Base-by-base conservation (phyloP, 352 stramenopile species). In the Salisapilia sapeloensis region DNA sequence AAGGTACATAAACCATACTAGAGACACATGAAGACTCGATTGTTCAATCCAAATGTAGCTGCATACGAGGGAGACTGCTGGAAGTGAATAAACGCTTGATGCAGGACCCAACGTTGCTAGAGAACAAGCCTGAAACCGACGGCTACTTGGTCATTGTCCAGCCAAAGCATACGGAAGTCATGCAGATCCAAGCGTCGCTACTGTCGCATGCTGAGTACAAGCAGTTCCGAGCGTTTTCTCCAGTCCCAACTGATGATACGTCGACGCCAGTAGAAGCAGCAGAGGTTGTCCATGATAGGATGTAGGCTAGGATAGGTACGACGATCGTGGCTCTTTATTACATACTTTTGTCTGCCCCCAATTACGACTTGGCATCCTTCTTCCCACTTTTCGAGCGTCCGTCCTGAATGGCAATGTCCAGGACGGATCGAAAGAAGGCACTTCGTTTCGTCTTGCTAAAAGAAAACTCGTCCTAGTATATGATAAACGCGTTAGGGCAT, bases 401-500 rank as follows among this genome's bases (percentile, higher is more conserved):
- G n/a, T n/a, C n/a, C n/a, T n/a, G 60, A 59, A 81, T 81, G 24
- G 86, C 67, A 20, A 79, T 60, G 45, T 89, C 74, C 26, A 89
- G 44, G 29, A 84, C 48, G 40, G 70, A 79, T 27, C 66, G 62
- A 58, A 83, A 80, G 42, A 89, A 89, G 30, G 80, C 79, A 36
- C 67, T 84, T 52, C 85, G 66, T 44, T 89, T 67, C 24, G 56
- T 57, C 23, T 70, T 60, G 39, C 61, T 77, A 50, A 89, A 89
- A 27, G 57, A 83, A 35, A 89, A 43, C 36, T 89, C 74, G 21
- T 89, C 67, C 59, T 85, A 27, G 11, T 7, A 23, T 1, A 37
- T 20, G 38, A n/a, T 34, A 27, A 29, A 37, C 11, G 25, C 35
- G 20, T 31, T 17, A 33, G 24, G 26, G 22, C 1, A 25, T 25